Evolutionary conservation across 2,329 filamentous ascomycete species (phyloP), one percentile per base, ranked within the genome.

Genomic region (Exophiala sideris): DNA sequence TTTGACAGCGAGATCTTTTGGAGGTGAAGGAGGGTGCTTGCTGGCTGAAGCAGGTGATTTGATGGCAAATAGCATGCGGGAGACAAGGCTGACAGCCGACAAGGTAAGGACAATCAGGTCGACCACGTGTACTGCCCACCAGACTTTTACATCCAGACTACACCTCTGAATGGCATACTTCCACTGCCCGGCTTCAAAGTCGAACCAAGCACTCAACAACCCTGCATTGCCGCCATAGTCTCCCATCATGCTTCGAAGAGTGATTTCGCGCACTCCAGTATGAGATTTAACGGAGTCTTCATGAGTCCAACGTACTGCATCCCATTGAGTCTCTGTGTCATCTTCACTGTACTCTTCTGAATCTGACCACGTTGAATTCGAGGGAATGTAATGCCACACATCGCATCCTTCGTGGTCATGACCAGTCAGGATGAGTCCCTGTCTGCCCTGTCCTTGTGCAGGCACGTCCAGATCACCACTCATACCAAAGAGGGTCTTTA

Each of bases 181-280:
- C 94, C 94, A 99, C 68, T 88, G 83, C 77, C 83, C 85, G 1
- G 72, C 70, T 2, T 79, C 75, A 52, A 81, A 71, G 68, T 97
- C 89, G 67, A 92, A 97, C 92, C 92, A 99, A 1, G 88, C 80
- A 58, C 88, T 94, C 38, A 99, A 72, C 39, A 99, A 76, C 0
- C 91, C 94, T 0, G 91, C 90, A 68, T 96, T 94, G 16, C 94
- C 94, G n/a, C 84, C 86, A 71, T 88, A 99, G 52, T 89, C 88
- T 52, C 94, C 94, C 94, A 99, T 99, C 91, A 99, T 97, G 70
- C 90, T 96, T 55, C 91, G 85, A 2, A 99, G 88, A 0, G 94
- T 99, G 60, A 97, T 84, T 72, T 99, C 94, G 24, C 92, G 79
- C 5, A 96, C 76, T 0, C 87, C 87, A 0, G 87, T 82, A 50